phyloP scores from a whole-genome alignment of 352 stramenopile species.

The Phytopythium helicoides region DNA sequence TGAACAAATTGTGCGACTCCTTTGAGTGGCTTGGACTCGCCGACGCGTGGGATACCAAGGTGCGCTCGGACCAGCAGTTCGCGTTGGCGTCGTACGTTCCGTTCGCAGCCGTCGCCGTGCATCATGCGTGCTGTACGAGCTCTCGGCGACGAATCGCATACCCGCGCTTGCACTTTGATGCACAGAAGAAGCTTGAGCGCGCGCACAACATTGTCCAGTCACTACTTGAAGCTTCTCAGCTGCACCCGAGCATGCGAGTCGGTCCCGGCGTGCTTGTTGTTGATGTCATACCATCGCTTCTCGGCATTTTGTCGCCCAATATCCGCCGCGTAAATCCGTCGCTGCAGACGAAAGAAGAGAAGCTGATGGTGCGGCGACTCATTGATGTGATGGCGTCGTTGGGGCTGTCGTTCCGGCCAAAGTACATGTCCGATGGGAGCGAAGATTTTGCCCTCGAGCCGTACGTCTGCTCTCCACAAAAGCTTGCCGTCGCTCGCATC shows the following conservation, averaged over 20 bases:
- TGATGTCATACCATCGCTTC: constrained; percentile 75
- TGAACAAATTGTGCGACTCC: constrained; percentile 77
- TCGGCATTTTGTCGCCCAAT: constrained; percentile 58
- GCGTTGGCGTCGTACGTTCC: constrained; percentile 62
- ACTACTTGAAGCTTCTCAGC: constrained; percentile 55
- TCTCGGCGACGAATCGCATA: constrained; percentile 73
- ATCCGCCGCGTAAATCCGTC: constrained; percentile 58
- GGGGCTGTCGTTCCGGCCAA: constrained; percentile 70
- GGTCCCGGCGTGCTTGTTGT: constrained; percentile 57
- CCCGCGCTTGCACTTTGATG: constrained; percentile 55
- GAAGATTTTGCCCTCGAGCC: constrained; percentile 77
- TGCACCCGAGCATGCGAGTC: constrained; percentile 58
- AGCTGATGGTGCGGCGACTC: constrained; percentile 57
- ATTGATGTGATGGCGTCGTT: constrained; percentile 80
- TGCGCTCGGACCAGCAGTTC: constrained; percentile 71
- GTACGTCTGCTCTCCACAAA: constrained; percentile 33
- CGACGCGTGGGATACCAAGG: constrained; percentile 63
- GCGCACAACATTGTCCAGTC: constrained; percentile 65
- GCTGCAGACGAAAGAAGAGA: constrained; percentile 65
- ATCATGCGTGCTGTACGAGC: constrained; percentile 70
- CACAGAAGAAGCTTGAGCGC: constrained; percentile 54
- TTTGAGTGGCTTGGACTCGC: constrained; percentile 86
- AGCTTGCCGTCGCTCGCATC: too few species aligned
- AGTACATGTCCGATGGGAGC: constrained; percentile 60
- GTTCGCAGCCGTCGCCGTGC: constrained; percentile 68